These are phyloP conservation scores for Lachnellula suecica DNA, from an alignment of 2,329 filamentous ascomycete genomes.

Conservation along the genomic window DNA sequence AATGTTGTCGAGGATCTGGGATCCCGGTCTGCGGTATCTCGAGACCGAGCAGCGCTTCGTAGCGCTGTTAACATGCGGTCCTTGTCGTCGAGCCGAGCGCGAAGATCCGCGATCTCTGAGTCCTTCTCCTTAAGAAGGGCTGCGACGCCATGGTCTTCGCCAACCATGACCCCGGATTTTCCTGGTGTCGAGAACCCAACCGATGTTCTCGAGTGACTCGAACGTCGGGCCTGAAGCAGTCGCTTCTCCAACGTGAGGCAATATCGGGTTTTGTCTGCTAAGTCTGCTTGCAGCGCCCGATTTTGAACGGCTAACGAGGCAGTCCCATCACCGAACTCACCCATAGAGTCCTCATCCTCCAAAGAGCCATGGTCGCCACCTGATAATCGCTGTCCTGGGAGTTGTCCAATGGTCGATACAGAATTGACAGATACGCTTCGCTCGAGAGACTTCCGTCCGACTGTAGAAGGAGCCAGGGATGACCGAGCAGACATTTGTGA, in stretches of 20 bases:
- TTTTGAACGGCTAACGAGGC: conserved; percentile 85
- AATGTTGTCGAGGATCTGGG: conserved; percentile 19
- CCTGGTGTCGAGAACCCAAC: conserved; percentile 60
- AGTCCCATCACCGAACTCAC: conserved; percentile 82
- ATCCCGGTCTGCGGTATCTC: conserved; percentile 71
- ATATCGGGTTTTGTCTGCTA: conserved; percentile 96
- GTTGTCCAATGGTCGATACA: conserved; percentile 31
- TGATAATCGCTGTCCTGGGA: conserved; percentile 24
- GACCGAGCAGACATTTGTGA: conserved; percentile 61
- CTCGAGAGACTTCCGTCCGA: conserved; percentile 46
- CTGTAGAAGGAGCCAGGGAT: conserved; percentile 65
- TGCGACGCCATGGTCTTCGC: conserved; percentile 75
- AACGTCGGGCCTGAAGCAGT: conserved; percentile 82
- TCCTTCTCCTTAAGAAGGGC: conserved; percentile 83
- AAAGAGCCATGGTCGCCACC: conserved; percentile 25
- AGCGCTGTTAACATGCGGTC: conserved; percentile 90
- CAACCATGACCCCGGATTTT: conserved; percentile 65
- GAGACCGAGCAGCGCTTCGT: conserved; percentile 79
- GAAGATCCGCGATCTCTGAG: conserved; percentile 86
- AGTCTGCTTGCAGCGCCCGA: conserved; percentile 86
- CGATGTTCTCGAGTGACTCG: conserved; percentile 85
- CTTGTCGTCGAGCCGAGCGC: conserved; percentile 87
- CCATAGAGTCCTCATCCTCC: conserved; percentile 68
- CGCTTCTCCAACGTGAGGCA: conserved; percentile 92
- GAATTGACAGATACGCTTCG: conserved; percentile 69